Conservation (phyloP, 805 yeast species). For the Metschnikowia matae region DNA sequence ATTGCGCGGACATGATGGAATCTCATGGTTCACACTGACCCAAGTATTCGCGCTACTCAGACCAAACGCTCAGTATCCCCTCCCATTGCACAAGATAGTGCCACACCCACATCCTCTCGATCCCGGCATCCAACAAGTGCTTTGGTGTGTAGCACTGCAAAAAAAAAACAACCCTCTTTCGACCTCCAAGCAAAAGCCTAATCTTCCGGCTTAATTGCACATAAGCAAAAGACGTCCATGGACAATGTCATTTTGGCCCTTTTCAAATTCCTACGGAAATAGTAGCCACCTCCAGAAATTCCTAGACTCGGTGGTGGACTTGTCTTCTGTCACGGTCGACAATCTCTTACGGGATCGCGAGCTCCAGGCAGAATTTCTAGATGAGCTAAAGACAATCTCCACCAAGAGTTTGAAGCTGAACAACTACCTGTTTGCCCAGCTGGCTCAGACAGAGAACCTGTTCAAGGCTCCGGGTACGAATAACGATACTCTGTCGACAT, state of each 20-base stretch:
- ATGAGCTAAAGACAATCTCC: slow-evolving; percentile 26
- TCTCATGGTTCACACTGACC: neutral
- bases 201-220: neutral
- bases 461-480: slow-evolving; percentile 8
- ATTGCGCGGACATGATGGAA: neutral
- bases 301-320: slow-evolving; percentile 35
- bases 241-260: slow-evolving; percentile 46
- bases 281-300: slow-evolving; percentile 39
- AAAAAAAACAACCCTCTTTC: neutral
- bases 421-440: slow-evolving; percentile 26
- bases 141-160: neutral
- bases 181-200: neutral
- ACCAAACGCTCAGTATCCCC: slow-evolving; percentile 2
- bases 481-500: slow-evolving; percentile 30
- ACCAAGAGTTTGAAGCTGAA: slow-evolving; percentile 30
- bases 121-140: neutral
- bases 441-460: slow-evolving; percentile 14
- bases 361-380: slow-evolving; percentile 35
- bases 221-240: neutral
- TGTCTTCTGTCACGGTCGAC: slow-evolving; percentile 27
- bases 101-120: neutral
- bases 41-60: slow-evolving; percentile 1
- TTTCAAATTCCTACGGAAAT: slow-evolving; percentile 33
- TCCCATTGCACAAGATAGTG: neutral
- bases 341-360: slow-evolving; percentile 30